Base-by-base conservation (phyloP, 1,139 yeast genomes). In the Magnusiomyces suaveolens region DNA sequence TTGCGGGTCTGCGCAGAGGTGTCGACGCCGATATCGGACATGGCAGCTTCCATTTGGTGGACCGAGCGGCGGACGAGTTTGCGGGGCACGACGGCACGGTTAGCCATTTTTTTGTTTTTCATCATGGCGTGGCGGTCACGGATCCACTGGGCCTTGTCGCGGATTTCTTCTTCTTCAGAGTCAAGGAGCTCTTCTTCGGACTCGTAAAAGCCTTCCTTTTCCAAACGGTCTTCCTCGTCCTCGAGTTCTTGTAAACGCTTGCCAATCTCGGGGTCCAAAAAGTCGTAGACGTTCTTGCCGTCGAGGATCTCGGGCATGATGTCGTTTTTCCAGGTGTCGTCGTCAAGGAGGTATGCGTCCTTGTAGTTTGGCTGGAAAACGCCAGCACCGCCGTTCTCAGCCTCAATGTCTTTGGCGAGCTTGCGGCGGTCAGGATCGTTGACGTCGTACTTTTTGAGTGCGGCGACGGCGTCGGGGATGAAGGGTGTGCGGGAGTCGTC, bases 321-420 rank as follows among this genome's bases (percentile, higher is more conserved):
- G 70, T 92, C 99, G 62, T 88, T 81, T 80, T 92, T 92, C 99
- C 99, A 92, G 60, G 87, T 95, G 50, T 90, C 97, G 67, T 94
- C 94, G 63, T 92, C 98, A 63, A 92, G 77, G 59, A 92, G 65
- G 73, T 92, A 92, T 65, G 84, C 85, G 66, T 90, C 97, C 72
- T 89, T 87, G 74, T 90, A 78, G 75, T 94, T 88, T 66, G 92
- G 82, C 74, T 89, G 92, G 77, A 75, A 92, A 43, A 92, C 98
- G 78, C 98, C 98, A 33, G 98, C 97, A 69, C 98, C 98, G 67
- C 98, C 98, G 65, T 92, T 88, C 70, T 87, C 96, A 50, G 79
- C 84, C 74, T 92, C 98, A 60, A 89, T 76, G 67, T 92, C 98
- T 67, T 87, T 81, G 47, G 95, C 89, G 66, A 92, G 78, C 62